Percentiles rank a stretch among this genome's conserved stretches.
Evolutionary conservation across 129 eudicot species (phyloP).

Genomic region (Cynara cardunculus): DNA sequence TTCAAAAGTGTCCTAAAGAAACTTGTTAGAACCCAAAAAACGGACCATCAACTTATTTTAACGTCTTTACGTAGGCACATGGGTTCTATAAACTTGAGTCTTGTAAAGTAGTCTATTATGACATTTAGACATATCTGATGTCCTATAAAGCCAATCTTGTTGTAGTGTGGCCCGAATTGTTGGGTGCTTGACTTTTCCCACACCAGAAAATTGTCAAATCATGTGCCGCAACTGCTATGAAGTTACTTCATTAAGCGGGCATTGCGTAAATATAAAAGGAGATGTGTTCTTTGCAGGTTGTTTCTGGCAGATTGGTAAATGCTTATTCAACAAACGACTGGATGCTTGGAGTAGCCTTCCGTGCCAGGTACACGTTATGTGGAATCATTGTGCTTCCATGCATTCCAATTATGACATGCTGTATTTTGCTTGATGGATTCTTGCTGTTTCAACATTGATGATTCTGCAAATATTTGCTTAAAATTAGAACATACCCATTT

Average conservation of each 20-base stretch:
- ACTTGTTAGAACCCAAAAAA: neutral
- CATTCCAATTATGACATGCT: neutral
- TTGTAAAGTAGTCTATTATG: too few relatives aligned
- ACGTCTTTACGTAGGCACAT: neutral
- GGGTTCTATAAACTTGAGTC: too few relatives aligned
- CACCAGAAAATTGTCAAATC: too few relatives aligned
- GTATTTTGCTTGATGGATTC: neutral
- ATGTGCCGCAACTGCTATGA: too few relatives aligned
- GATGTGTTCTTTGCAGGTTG: slow-evolving; percentile 51
- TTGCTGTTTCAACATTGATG: neutral
- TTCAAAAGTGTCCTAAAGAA: neutral
- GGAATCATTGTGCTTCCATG: neutral
- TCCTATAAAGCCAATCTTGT: too few relatives aligned
- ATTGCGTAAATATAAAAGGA: too few relatives aligned
- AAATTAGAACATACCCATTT: too few relatives aligned
- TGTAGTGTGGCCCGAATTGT: too few relatives aligned
- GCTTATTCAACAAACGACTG: slow-evolving; percentile 85
- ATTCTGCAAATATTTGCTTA: too few relatives aligned
- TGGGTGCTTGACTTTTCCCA: too few relatives aligned
- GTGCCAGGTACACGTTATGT: slow-evolving; percentile 57
- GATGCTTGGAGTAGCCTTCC: slow-evolving; percentile 96
- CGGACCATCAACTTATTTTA: neutral
- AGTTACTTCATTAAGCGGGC: neutral
- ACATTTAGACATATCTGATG: neutral
- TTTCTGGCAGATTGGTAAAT: slow-evolving; percentile 85